Base-by-base conservation (phyloP, 2,329 filamentous ascomycete species). In the Penicillium vulpinum region DNA sequence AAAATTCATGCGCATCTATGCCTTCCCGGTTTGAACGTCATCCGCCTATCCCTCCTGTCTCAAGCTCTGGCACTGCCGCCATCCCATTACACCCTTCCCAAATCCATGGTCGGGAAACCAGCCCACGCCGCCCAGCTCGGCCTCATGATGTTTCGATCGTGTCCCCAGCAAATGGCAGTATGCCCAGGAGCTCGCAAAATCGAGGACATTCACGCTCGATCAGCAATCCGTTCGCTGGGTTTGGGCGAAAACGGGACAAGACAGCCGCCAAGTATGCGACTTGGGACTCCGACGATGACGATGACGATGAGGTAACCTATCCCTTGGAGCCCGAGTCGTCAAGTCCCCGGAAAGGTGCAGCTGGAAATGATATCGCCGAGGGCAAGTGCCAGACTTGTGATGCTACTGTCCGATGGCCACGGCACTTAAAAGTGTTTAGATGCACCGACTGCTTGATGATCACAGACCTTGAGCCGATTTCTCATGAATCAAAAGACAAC, bases 311-410 rank as follows among this genome's bases (percentile, higher is more conserved):
- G 5, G 64, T 68, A 36, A 69, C 66, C 18, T 67, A 67, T 51
- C 56, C 74, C 54, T 56, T 73, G 59, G 66, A 74, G 51, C 68
- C 64, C 51, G 60, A 72, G 41, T 73, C 73, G 33, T 63, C 64
- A 49, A 77, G 72, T 60, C 75, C 75, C 56, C 74, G 76, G 66
- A 72, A 79, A 66, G 70, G 68, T 52, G 45, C 56, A 51, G 46
- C 61, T 21, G 78, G 80, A 62, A 85, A 81, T 63, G 85, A 90
- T 63, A 84, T 88, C 67, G 79, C 81, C 28, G 87, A 85, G 31
- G 89, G 90, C 22, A 87, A 85, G 65, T 96, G 92, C 72, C 92
- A 93, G 84, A 92, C 91, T 33, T 96, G 92, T 73, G 89, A 88
- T 66, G 89, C 88, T 53, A 84, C 87, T 54, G 88, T 95, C 62